A percentile compares a stretch with the other conserved stretches of the same genome.
phyloP scores from a whole-genome alignment of 805 yeast genomes.

The Nakazawaea wyomingensis region DNA sequence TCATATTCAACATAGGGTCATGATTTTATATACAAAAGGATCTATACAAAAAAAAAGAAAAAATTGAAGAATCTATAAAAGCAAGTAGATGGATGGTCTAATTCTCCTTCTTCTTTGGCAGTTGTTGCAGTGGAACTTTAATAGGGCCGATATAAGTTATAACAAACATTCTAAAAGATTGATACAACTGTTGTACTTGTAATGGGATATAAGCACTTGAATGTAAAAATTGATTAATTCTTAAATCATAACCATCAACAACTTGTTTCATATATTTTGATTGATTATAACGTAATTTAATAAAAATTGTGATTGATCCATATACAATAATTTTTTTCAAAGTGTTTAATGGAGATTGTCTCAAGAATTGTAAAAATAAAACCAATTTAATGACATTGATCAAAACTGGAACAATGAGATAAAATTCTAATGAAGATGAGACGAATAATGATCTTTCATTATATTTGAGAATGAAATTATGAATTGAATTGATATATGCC shows the following conservation, averaged over 20 bases:
- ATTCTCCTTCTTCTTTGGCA: neutral
- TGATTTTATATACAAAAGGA: neutral
- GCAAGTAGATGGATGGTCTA: too few relatives aligned
- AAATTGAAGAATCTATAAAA: neutral
- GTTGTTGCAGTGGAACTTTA: constrained; percentile 2
- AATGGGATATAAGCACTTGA: constrained; percentile 33
- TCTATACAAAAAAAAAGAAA: too few relatives aligned
- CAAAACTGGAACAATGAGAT: constrained; percentile 33
- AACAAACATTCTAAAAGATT: neutral
- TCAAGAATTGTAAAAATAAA: constrained; percentile 30
- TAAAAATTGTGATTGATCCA: constrained; percentile 45
- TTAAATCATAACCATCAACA: constrained; percentile 40
- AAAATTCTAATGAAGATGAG: constrained; percentile 45
- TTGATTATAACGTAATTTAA: constrained; percentile 56
- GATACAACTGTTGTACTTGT: constrained; percentile 3
- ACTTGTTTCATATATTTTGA: constrained; percentile 49
- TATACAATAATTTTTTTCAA: constrained; percentile 33
- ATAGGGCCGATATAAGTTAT: constrained; percentile 9
- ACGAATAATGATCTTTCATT: constrained; percentile 37
- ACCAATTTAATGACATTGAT: constrained; percentile 37
- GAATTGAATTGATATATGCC: constrained; percentile 24
- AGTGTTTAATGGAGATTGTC: constrained; percentile 23
- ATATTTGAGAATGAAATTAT: constrained; percentile 30
- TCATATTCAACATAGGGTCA: too few relatives aligned
- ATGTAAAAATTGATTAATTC: constrained; percentile 31